Base-by-base conservation (phyloP, 140 eudicot species). In the Oenanthe javanica region DNA sequence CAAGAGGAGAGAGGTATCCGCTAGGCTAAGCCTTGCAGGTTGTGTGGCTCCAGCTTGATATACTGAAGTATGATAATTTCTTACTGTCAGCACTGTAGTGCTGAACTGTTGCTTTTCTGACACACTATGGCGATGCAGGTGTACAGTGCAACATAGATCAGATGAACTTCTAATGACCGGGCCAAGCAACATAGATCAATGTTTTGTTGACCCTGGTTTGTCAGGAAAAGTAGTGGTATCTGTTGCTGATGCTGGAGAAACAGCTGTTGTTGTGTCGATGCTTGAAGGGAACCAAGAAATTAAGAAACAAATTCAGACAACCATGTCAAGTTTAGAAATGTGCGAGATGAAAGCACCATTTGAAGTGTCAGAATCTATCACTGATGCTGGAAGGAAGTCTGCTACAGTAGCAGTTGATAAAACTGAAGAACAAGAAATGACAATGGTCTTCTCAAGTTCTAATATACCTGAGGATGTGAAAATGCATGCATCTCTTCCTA, bases 201-300 rank as follows among this genome's bases (percentile, higher is more conserved):
- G 71, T 76, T 76, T 70, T 49, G 87, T 31, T 21, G 88, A 88
- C 66, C 82, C 83, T 77, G 79, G 87, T 76, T 88, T 91, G 46
- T 83, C 97, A 23, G 87, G 90, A 80, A 91, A 90, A 75, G 85
- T 93, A 83, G 87, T 87, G 54, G 88, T 92, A 50, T 89, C 97
- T 82, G 88, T 92, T 79, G 97, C 97, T 79, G 97, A 89, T 87
- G 91, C 86, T 79, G 99, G 99, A 76, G 99, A 92, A 87, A 94
- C 97, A 78, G 97, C 96, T 83, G 88, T 94, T 14, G 95, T 94
- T 73, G 89, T 94, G 84, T 94, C 99, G 27, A 75, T 87, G 81
- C 86, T 91, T 84, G 90, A 86, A 72, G 82, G 79, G 77, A 84
- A 85, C 64, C 83, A 86, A 85, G 64, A 77, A 80, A 79, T 64